phyloP scores from a whole-genome alignment of 371 early-diverging fungal species.

The Syncephalastrum monosporum region DNA sequence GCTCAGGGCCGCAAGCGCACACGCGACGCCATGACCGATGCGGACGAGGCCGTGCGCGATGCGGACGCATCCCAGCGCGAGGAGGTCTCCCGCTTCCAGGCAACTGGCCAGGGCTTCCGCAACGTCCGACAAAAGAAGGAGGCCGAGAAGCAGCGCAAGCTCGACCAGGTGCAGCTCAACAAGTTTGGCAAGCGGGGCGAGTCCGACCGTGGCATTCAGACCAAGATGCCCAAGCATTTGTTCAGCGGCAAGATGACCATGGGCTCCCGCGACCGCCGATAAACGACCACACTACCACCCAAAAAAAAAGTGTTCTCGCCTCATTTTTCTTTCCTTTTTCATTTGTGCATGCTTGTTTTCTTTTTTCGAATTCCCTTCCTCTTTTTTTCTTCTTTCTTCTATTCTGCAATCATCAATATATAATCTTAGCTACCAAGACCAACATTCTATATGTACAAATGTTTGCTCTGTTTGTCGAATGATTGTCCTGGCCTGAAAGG shows the following conservation, averaged over 20 bases:
- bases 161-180: constrained; percentile 71
- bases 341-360: too few relatives aligned
- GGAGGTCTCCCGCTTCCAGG: constrained; percentile 53
- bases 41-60: constrained; percentile 57
- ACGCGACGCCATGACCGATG: constrained; percentile 39
- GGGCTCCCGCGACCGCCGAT: constrained; percentile 86
- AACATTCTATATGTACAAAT: too few relatives aligned
- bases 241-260: constrained; percentile 89
- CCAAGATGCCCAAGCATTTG: constrained; percentile 97
- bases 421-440: too few relatives aligned
- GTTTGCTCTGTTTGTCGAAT: too few relatives aligned
- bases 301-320: too few relatives aligned
- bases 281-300: constrained; percentile 17
- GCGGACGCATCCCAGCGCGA: constrained; percentile 55
- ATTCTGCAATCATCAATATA: too few relatives aligned
- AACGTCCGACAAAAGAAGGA: constrained; percentile 67
- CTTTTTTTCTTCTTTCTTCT: too few relatives aligned
- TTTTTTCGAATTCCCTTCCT: too few relatives aligned
- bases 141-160: constrained; percentile 73
- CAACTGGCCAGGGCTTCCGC: constrained; percentile 76
- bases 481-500: too few relatives aligned
- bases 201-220: constrained; percentile 84
- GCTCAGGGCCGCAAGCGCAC: constrained; percentile 65
- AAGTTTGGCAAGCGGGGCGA: constrained; percentile 89
- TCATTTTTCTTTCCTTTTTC: too few relatives aligned